These are phyloP conservation scores for Coniochaeta ligniaria DNA, from an alignment of 2,329 filamentous ascomycete genomes.

Conservation along the genomic window DNA sequence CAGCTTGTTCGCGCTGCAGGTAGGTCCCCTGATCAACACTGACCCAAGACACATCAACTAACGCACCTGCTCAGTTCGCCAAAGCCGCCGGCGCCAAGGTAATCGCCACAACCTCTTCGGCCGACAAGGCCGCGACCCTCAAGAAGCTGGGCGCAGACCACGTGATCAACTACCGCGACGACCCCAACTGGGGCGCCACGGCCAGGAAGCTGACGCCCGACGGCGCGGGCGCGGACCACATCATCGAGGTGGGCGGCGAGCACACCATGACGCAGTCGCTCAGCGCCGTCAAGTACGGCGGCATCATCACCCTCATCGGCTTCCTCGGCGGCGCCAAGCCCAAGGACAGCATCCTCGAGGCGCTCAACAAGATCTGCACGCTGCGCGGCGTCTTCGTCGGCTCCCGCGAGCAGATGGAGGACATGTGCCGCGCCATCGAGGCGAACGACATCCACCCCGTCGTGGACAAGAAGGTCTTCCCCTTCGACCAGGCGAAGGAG, in stretches of 20 bases:
- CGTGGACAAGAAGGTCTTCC: conserved; percentile 28
- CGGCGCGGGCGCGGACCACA: conserved; percentile 39
- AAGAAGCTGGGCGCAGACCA: conserved; percentile 47
- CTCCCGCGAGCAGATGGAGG: conserved; percentile 29
- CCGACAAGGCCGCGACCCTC: conserved; percentile 38
- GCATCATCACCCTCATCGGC: conserved; percentile 29
- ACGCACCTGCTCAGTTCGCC: conserved; percentile 25
- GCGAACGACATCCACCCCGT: conserved; percentile 33
- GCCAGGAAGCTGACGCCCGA: conserved; percentile 40
- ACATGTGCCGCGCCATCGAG: conserved; percentile 35
- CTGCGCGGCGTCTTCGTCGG: conserved; percentile 34
- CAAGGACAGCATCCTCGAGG: conserved; percentile 44
- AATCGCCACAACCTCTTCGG: conserved; percentile 48
- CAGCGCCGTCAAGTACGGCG: conserved; percentile 21
- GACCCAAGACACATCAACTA: too few species aligned
- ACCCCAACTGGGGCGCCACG: conserved; percentile 44
- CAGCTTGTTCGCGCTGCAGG: conserved; percentile 56
- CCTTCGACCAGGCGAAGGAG: conserved; percentile 26
- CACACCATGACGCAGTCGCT: conserved; percentile 37
- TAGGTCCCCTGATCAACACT: conserved; percentile 5
- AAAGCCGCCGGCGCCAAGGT: conserved; percentile 45
- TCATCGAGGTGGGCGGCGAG: conserved; percentile 50
- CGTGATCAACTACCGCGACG: conserved; percentile 49
- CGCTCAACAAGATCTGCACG: conserved; percentile 29
- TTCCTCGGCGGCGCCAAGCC: conserved; percentile 34